Evolutionary conservation across 2,329 filamentous ascomycete genomes (phyloP), one percentile per base, ranked within the genome.

Genomic region (Fonsecaea monophora): DNA sequence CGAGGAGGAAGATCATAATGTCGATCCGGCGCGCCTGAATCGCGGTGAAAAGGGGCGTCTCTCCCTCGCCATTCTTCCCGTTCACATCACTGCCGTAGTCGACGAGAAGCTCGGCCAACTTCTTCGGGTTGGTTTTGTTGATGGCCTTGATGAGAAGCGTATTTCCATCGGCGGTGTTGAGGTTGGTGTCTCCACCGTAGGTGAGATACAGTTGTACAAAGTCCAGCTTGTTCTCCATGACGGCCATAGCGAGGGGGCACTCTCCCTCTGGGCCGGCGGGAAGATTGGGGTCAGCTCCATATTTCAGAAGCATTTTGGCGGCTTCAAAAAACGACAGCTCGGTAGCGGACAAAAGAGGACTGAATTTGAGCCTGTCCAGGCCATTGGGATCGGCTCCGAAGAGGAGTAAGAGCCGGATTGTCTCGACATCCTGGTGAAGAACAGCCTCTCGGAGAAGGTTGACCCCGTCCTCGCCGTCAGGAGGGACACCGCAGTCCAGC

Each of bases 61-160:
- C 86, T 34, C 89, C 89, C 66, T 87, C 83, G 25, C 79, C 79
- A 74, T 85, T 88, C 81, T 91, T 86, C 32, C 75, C 74, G 71
- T 90, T 85, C 25, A 86, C 80, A 67, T 89, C 82, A 0, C 84
- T 82, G 5, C 86, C 87, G 69, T 88, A 87, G 8, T 83, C 82
- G 3, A 91, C 81, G 67, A 90, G 78, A 34, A 88, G 77, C 59
- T 89, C 86, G 21, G 89, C 79, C 37, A 89, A 77, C 64, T 80
- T 81, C 66, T 80, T 81, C 0, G 86, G 82, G 0, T 83, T 83
- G 67, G 82, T 85, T 76, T 86, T 86, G 74, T 83, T 85, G 78
- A 90, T 89, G 21, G 85, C 80, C 34, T 82, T 80, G 61, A 88
- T 84, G 67, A 91, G 81, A 0, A 88, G 78, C 0, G 88, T 90